Evolutionary conservation across 192 early-diverging fungal genomes (phyloP), one percentile per base, ranked within the genome.

Genomic region (Phycomyces nitens): DNA sequence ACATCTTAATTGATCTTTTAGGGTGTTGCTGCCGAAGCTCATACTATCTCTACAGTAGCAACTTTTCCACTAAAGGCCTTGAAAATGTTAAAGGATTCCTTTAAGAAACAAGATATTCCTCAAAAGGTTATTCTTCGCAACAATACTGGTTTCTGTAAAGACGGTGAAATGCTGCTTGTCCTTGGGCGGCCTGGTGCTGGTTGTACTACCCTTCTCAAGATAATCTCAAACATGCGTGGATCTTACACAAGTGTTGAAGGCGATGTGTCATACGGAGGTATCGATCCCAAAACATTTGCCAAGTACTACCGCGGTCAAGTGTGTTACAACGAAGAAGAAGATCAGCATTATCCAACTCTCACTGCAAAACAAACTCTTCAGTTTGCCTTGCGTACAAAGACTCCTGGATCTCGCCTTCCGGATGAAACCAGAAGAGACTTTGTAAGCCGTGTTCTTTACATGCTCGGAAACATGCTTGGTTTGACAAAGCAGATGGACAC

Each of bases 241-340:
- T 73, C 78, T 43, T 84, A 80, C 40, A 80, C 73, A 22, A 39
- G 68, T 12, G 68, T 89, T 34, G 66, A 60, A 3, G 88, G 88
- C 26, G 69, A 77, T 24, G 75, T 90, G 24, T 77, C 78, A 21
- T 89, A 90, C 57, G 88, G 88, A 12, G 90, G 88, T 5, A 77
- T 94, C 59, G 74, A 78, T 14, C 68, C 82, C 14, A 66, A 78
- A 14, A 79, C 83, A 47, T 82, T 94, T 59, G 62, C 63, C 2
- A 77, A 77, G 26, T 68, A 80, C 50, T 90, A 88, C 65, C 84
- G 87, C 62, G 88, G 86, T 47, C 86, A 91, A 60, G 83, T 94
- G 10, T 81, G 82, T 20, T 94, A 92, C 64, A 88, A 87, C 65
- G 81, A 86, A 70, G 92, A 94, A 79, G 88, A 89, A 68, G 90